A percentile compares a stretch with the other conserved stretches of the same genome.
Conservation (phyloP, 352 stramenopile genomes). For the Discostella stelligera region DNA sequence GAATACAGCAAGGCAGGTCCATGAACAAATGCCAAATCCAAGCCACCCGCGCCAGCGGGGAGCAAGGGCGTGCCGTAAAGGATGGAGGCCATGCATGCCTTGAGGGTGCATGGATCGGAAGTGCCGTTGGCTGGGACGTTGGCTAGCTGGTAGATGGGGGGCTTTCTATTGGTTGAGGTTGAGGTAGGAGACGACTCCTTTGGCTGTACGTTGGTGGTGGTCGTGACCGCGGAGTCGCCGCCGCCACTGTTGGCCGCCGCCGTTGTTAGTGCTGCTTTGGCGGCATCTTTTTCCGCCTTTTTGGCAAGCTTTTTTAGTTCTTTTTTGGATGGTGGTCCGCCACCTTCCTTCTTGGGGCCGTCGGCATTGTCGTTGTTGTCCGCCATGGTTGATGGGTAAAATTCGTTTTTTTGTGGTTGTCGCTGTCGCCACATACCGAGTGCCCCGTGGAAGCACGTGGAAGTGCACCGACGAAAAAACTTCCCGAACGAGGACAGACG, state of each 20-base stretch:
- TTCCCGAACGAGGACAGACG: too few relatives aligned
- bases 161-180: not conserved
- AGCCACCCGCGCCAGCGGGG: slow-evolving; percentile 2
- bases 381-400: not conserved
- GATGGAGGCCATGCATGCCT: slow-evolving; percentile 62
- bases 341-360: slow-evolving; percentile 23
- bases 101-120: slow-evolving; percentile 53
- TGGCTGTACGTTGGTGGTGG: slow-evolving; percentile 1
- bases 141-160: slow-evolving; percentile 27
- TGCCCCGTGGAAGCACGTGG: too few relatives aligned
- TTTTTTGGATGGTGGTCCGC: slow-evolving; percentile 63
- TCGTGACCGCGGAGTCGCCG: slow-evolving; percentile 1
- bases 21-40: slow-evolving; percentile 29
- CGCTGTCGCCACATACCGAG: too few relatives aligned
- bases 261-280: slow-evolving; percentile 38
- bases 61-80: slow-evolving; percentile 48
- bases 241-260: not conserved
- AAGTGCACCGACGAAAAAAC: too few relatives aligned
- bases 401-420: too few relatives aligned
- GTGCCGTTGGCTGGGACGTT: slow-evolving; percentile 15
- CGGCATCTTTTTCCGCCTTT: slow-evolving; percentile 74
- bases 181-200: not conserved
- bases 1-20: slow-evolving; percentile 48
- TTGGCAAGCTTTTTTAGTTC: slow-evolving; percentile 80
- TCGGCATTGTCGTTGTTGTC: not conserved